Evolutionary conservation across 164 flowering plant species (phyloP).

Genomic region (Warburgia ugandensis): DNA sequence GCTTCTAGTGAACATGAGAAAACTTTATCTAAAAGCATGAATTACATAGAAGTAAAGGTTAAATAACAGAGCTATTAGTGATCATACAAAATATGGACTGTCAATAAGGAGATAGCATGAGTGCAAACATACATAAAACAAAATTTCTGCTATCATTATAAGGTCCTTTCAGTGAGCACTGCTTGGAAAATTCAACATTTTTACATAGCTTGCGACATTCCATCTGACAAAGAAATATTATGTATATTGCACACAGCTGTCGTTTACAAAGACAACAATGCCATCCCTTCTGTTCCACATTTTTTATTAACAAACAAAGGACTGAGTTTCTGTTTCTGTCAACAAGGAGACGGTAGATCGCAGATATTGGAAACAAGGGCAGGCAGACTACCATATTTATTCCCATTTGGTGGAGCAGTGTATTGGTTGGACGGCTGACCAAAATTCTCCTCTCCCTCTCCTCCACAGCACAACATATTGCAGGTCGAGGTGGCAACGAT

Average conservation of each 20-base stretch:
- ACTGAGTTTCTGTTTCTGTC: not conserved
- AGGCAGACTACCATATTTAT: slow-evolving; percentile 23
- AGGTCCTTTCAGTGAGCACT: too few relatives aligned
- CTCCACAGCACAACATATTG: slow-evolving; percentile 25
- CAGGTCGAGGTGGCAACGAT: slow-evolving; percentile 2
- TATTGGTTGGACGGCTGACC: slow-evolving; percentile 47
- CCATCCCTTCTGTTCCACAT: too few relatives aligned
- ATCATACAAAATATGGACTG: too few relatives aligned
- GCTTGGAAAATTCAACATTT: not conserved
- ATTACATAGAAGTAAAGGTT: too few relatives aligned
- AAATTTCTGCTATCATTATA: too few relatives aligned
- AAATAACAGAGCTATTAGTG: too few relatives aligned
- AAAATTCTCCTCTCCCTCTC: slow-evolving; percentile 45
- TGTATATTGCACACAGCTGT: not conserved
- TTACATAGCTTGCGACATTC: not conserved
- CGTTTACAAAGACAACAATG: not conserved
- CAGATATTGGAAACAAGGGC: not conserved
- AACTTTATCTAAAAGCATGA: too few relatives aligned
- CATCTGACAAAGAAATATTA: not conserved
- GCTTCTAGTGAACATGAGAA: too few relatives aligned
- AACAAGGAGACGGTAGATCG: too few relatives aligned
- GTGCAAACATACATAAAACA: too few relatives aligned
- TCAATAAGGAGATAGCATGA: too few relatives aligned
- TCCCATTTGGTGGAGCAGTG: slow-evolving; percentile 50
- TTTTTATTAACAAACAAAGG: too few relatives aligned